A percentile compares a stretch with the other conserved stretches of the same genome.
Evolutionary conservation across 2,329 filamentous ascomycete species (phyloP).

Genomic region (Fusarium acutatum): DNA sequence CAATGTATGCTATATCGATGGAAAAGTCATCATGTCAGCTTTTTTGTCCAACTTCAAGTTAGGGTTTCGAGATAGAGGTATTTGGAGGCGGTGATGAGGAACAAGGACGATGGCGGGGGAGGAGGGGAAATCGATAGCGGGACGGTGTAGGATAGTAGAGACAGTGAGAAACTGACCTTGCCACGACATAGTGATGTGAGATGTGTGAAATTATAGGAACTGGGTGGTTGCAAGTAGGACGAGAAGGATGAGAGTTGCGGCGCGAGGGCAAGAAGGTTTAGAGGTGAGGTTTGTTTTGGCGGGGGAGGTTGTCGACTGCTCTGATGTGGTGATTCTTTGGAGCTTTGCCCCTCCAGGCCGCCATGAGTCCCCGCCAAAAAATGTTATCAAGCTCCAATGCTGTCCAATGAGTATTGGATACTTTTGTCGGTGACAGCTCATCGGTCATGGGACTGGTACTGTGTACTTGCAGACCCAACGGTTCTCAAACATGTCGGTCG

Average conservation of each 20-base stretch:
- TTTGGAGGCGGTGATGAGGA: slow-evolving; percentile 37
- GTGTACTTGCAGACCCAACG: slow-evolving; percentile 13
- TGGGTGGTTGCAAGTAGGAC: slow-evolving; percentile 1
- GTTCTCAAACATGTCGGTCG: slow-evolving; percentile 19
- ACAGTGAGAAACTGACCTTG: slow-evolving; percentile 64
- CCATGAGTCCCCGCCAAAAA: slow-evolving; percentile 34
- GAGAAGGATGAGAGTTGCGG: slow-evolving; percentile 23
- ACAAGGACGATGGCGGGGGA: slow-evolving; percentile 30
- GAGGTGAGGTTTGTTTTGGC: slow-evolving; percentile 29
- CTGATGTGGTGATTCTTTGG: slow-evolving; percentile 36
- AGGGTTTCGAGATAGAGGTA: slow-evolving; percentile 40
- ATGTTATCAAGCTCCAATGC: slow-evolving; percentile 16
- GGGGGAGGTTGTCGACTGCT: slow-evolving; percentile 31
- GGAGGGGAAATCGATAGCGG: slow-evolving; percentile 1
- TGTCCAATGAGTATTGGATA: slow-evolving; percentile 29
- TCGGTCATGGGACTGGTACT: slow-evolving; percentile 3
- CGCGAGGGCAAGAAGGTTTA: slow-evolving; percentile 33
- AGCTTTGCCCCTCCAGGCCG: slow-evolving; percentile 36
- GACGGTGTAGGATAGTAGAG: background rate
- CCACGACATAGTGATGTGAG: slow-evolving; percentile 70
- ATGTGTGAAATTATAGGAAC: slow-evolving; percentile 17
- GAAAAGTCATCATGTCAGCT: slow-evolving; percentile 23
- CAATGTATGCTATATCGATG: slow-evolving; percentile 56
- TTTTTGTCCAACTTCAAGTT: slow-evolving; percentile 1
- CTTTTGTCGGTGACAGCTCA: slow-evolving; percentile 5